Evolutionary conservation across 306 rosid species (phyloP), one percentile per base, ranked within the genome.

Genomic region (Rubus idaeus): DNA sequence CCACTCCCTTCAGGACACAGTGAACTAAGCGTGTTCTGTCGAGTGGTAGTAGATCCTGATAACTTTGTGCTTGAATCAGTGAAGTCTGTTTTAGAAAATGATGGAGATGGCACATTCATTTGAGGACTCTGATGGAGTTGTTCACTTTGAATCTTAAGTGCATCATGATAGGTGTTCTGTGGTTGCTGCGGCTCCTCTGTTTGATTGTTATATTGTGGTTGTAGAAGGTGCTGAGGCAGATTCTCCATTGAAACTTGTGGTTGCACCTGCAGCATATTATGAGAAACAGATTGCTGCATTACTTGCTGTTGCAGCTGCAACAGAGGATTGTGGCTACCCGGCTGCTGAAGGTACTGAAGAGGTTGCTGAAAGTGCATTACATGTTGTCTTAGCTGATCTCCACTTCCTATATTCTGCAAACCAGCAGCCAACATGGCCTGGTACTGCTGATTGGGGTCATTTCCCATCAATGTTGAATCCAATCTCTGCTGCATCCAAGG

Each of bases 401-500:
- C 94, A 82, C 87, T 83, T 70, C 92, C 96, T 18, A 80, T 26
- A 82, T 85, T 90, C 71, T 81, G 96, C 80, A 89, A 77, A 77
- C 96, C 94, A 80, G 91, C 82, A 62, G 97, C 90, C 79, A 92
- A 68, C 92, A 90, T 84, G 68, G 96, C 89, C 77, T 92, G 93
- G 80, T 87, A 87, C 78, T 90, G 97, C 83, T 84, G 96, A 82
- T 79, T 87, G 10, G 79, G 89, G 78, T 90, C 92, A 75, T 79
- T 87, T 73, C 94, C 91, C 6, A 87, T 80, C 78, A 90, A 39
- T 6, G 91, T 26, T 17, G 97, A 84, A 80, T 90, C 94, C 73
- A 90, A 23, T 81, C 94, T 83, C 84, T 89, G 97, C 79, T 90
- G 96, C 90, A 89, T 87, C 97, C 96, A 92, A 1, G 97, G 97